These are phyloP conservation scores for Phytophthora citricola DNA, from an alignment of 352 stramenopile species.

Conservation along the genomic window DNA sequence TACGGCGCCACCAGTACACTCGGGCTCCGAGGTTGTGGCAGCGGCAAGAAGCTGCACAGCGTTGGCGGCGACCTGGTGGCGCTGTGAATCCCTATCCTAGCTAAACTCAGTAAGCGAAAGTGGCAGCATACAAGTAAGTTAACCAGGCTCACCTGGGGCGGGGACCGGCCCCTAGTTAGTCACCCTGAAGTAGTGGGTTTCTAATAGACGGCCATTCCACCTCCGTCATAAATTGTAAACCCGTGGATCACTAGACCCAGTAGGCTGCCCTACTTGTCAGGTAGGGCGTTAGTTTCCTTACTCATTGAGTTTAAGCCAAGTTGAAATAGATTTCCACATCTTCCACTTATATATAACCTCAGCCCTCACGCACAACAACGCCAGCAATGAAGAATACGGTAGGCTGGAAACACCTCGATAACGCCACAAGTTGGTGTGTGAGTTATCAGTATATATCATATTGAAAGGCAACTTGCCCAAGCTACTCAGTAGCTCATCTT, in stretches of 20 bases:
- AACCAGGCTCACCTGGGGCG: slow-evolving; percentile 17
- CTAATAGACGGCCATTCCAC: slow-evolving; percentile 71
- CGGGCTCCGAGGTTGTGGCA: no score
- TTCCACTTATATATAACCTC: neutral
- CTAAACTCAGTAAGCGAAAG: no score
- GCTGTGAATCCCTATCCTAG: no score
- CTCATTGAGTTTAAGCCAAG: slow-evolving; percentile 93
- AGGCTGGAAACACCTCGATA: neutral
- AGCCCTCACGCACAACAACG: slow-evolving; percentile 19
- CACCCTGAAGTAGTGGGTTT: slow-evolving; percentile 53
- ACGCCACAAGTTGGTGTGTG: slow-evolving; percentile 22
- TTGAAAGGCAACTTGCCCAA: no score
- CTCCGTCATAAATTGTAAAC: slow-evolving; percentile 81
- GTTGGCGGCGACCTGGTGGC: no score
- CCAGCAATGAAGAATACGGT: neutral
- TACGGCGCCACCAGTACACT: no score
- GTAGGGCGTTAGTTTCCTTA: slow-evolving; percentile 92
- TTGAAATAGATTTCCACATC: neutral
- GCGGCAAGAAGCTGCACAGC: no score
- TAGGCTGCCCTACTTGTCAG: slow-evolving; percentile 81
- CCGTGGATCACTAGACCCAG: slow-evolving; percentile 56
- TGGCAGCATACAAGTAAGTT: no score
- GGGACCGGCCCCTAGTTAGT: slow-evolving; percentile 58
- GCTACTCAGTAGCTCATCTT: slow-evolving; percentile 82
- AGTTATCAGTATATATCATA: slow-evolving; percentile 5